Evolutionary conservation across 768 basidiomycete genomes (phyloP), one percentile per base, ranked within the genome.

Genomic region (Pisolithus marmoratus): DNA sequence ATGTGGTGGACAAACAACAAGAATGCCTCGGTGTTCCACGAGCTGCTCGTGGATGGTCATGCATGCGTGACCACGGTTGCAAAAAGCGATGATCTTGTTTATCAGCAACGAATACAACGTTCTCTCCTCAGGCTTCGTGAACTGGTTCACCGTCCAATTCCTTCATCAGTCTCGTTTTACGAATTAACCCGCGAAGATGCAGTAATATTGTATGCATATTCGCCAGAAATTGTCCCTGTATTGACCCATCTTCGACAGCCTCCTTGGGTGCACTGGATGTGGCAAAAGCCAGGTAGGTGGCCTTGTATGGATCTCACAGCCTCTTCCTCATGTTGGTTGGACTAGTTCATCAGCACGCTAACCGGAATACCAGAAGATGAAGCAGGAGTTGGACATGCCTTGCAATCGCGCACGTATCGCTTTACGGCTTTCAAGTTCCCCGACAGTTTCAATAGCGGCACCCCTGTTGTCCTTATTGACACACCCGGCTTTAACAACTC

Each of bases 1-100:
- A 50, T 51, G 42, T 72, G 71, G 71, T 69, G 68, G 68, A 40
- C 46, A 15, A 36, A 53, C 38, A 70, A 70, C 47, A 48, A 66
- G 44, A 24, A 44, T 26, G 17, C 15, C 24, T 26, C 26, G 7
- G 15, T 17, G 7, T 17, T 44, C 26, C 43, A 23, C 27, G 43
- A 44, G 20, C 26, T 44, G 8, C 7, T 23, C 8, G 43, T 26
- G 15, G 43, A 44, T 26, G 43, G 4, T n/a, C 43, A 44, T 23
- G 43, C 17, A 27, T 44, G 43, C 24, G 43, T 44, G 9, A 44
- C 43, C 19, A 44, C 43, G 4, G 9, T 8, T 26, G 15, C 22
- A 24, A 22, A 7, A 24, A 27, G 22, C n/a, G 24, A 8, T 19
- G 15, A 44, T 15, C 26, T 24, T 17, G 0, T 17, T 23, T 8